Conservation (phyloP, 148 eudicot species). For the Chenopodium quinoa region DNA sequence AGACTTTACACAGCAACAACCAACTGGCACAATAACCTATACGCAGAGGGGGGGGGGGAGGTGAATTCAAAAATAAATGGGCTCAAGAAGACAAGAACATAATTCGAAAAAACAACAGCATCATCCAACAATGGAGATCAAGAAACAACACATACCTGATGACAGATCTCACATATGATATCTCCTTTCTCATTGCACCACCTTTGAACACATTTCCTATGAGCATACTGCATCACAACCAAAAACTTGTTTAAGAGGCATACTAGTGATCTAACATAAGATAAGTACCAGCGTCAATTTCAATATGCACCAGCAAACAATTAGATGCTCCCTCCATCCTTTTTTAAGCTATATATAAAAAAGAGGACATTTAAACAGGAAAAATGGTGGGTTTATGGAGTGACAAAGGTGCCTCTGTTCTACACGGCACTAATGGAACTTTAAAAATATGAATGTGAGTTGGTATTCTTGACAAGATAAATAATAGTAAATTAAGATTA, state of each 20-base stretch:
- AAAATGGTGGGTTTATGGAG: background rate
- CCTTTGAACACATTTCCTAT: conserved; percentile 77
- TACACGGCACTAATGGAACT: background rate
- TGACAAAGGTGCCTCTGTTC: background rate
- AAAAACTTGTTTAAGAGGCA: conserved; percentile 12
- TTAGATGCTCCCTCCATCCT: background rate
- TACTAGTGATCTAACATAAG: background rate
- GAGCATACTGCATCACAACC: conserved; percentile 60
- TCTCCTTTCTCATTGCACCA: conserved; percentile 94
- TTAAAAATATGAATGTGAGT: background rate
- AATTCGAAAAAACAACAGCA: background rate
- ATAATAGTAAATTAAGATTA: background rate
- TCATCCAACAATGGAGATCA: background rate
- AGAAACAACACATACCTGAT: conserved; percentile 50
- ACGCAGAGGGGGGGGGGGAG: background rate
- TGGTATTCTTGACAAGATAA: background rate
- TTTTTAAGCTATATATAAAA: background rate
- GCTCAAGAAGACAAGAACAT: background rate
- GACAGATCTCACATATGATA: conserved; percentile 78
- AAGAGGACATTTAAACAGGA: background rate
- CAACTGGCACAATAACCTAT: background rate
- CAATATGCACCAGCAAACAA: background rate
- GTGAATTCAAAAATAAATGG: background rate
- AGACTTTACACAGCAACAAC: conserved; percentile 1
- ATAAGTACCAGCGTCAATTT: background rate